Evolutionary conservation across 1,284 basidiomycete genomes (phyloP), one percentile per base, ranked within the genome.

Genomic region (Rhodotorula glutinis): DNA sequence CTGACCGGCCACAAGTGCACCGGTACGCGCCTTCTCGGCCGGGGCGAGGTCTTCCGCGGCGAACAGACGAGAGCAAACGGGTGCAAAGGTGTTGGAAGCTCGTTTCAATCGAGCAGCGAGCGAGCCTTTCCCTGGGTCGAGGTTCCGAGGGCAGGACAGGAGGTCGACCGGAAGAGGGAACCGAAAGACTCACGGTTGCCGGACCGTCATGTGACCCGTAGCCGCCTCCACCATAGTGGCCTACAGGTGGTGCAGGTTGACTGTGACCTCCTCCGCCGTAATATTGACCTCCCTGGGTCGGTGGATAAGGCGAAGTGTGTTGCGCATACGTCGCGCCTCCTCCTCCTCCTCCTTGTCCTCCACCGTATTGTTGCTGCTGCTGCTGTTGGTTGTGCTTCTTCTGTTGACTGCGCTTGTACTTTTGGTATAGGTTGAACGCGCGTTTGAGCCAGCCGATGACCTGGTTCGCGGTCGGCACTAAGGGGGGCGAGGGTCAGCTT

Each of bases 121-220:
- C n/a, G n/a, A n/a, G n/a, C n/a, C n/a, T n/a, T n/a, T n/a, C n/a
- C n/a, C n/a, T n/a, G n/a, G n/a, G n/a, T n/a, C n/a, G n/a, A n/a
- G n/a, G n/a, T n/a, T n/a, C n/a, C n/a, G n/a, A n/a, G n/a, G n/a
- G n/a, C n/a, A n/a, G n/a, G n/a, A n/a, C n/a, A n/a, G n/a, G n/a
- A n/a, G n/a, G n/a, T n/a, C n/a, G n/a, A n/a, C n/a, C n/a, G n/a
- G 46, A 14, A 38, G 29, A 10, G 25, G 19, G 27, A 30, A 29
- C 27, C 8, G 54, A 29, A 11, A 33, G 30, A 61, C 71, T 66
- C 46, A 73, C 71, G 30, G 69, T 73, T 16, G 72, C 62, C 7
- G 67, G 67, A 1, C 72, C 72, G 59, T 73, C 69, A 27, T 71
- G 62, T 9, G 64, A 51, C 8, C 71, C 71, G 38, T 73, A 73